Conservation (phyloP, 495 filamentous ascomycete species). For the Penicillium psychrofluorescens region DNA sequence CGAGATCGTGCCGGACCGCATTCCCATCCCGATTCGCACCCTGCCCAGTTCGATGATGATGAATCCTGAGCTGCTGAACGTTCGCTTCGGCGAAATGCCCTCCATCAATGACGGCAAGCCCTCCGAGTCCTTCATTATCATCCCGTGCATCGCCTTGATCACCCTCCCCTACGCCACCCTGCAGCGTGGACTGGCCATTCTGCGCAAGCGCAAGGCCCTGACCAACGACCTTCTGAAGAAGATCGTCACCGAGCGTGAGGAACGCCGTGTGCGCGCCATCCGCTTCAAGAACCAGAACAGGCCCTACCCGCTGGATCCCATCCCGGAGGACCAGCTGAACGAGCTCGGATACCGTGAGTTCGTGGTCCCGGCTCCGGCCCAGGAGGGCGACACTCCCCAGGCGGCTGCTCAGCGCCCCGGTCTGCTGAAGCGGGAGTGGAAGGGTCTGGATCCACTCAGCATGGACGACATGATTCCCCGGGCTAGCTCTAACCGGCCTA, state of each 20-base stretch:
- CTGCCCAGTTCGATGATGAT: conserved; percentile 1
- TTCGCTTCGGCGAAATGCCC: conserved; percentile 12
- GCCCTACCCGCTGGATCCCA: background rate
- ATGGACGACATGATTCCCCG: too few species aligned
- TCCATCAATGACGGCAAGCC: conserved; percentile 7
- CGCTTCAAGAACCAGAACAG: background rate
- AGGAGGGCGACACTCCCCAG: background rate
- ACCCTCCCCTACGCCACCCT: conserved; percentile 14
- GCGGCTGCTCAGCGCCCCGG: background rate
- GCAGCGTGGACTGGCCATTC: conserved; percentile 4
- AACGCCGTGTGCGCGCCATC: conserved; percentile 20
- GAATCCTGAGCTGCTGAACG: conserved; percentile 11
- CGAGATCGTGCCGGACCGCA: conserved; percentile 15
- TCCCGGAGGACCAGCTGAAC: background rate
- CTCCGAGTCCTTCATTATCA: conserved; percentile 2
- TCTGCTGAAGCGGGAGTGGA: conserved; percentile 1
- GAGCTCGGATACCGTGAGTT: conserved; percentile 12
- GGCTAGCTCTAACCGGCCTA: too few species aligned
- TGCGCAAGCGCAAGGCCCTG: conserved; percentile 7
- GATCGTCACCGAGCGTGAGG: conserved; percentile 20
- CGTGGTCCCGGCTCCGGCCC: background rate
- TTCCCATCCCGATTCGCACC: conserved; percentile 12
- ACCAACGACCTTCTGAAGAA: conserved; percentile 5
- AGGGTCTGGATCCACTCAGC: background rate
- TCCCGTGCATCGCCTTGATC: conserved; percentile 19